A percentile compares a stretch with the other conserved stretches of the same genome.
phyloP scores from a whole-genome alignment of 2,329 filamentous ascomycete genomes.

The Phialemonium atrogriseum region DNA sequence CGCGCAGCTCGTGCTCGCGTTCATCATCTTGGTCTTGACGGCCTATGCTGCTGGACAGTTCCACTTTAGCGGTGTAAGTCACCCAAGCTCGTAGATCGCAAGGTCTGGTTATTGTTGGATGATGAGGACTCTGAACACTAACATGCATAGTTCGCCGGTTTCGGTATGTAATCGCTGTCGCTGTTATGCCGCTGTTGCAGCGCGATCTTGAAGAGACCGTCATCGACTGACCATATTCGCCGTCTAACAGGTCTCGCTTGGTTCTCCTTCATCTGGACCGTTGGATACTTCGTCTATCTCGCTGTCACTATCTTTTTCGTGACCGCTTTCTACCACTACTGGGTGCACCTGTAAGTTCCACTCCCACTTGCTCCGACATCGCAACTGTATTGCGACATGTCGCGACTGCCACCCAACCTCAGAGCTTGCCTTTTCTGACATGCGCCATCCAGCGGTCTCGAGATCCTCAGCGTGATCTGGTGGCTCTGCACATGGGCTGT shows the following conservation, averaged over 20 bases:
- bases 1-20: constrained; percentile 9
- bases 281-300: constrained; percentile 12
- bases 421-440: neutral
- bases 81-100: neutral
- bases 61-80: constrained; percentile 6
- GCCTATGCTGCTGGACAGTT: constrained; percentile 9
- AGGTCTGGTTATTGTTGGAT: no score
- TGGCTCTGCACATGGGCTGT: constrained; percentile 14
- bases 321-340: constrained; percentile 9
- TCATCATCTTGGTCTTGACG: constrained; percentile 9
- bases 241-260: constrained; percentile 1
- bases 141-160: constrained; percentile 3
- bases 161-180: no score
- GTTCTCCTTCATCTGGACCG: constrained; percentile 13
- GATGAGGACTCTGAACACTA: no score
- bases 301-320: constrained; percentile 6
- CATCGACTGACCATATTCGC: no score
- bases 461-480: constrained; percentile 11
- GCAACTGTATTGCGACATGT: no score
- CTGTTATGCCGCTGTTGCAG: no score
- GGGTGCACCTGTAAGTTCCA: constrained; percentile 9
- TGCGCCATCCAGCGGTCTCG: constrained; percentile 6
- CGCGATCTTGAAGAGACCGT: no score
- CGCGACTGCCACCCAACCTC: no score
- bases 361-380: neutral